Base-by-base conservation (phyloP, 805 yeast genomes). In the Cyberlindnera lachancei region DNA sequence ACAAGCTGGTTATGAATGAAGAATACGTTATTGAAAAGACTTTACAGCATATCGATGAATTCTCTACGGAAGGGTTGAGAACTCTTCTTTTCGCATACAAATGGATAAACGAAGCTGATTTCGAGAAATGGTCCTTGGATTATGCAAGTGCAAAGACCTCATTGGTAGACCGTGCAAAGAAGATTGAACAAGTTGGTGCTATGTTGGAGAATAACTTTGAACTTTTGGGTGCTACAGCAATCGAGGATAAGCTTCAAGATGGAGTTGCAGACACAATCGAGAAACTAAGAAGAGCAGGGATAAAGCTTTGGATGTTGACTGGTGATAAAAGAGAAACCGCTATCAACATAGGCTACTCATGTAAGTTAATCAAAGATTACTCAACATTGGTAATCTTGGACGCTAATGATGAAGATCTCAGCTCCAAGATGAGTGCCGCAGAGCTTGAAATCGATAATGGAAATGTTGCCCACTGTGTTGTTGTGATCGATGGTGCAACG, bases 241-340 rank as follows among this genome's bases (percentile, higher is more conserved):
- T 92, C 40, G 99, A 92, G 53, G 99, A 92, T 53, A 92, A 90
- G 52, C 66, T 92, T 24, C 99, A 92, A 59, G 81, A 79, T 16
- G 99, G 98, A n/a, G 98, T 92, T 6, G 81, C 96, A 15, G 95
- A 88, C 34, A 74, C 97, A 0, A 88, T 92, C 41, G 96, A 86
- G 37, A 87, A 86, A 50, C 67, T 92, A 30, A 73, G 95, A 46
- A 68, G 94, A 41, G 97, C 99, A 0, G 95, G 95, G 3, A 86
- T 92, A 36, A 85, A 80, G 49, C 60, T 92, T 66, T 92, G 99
- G 99, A 92, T 92, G 96, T 64, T 92, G 29, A 92, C 99, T 0
- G 99, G 99, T 27, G 99, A 92, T 55, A 94, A 94, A 53, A 67
- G 96, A 37, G 99, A 92, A 57, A 92, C 99, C 0, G 99, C 99